phyloP scores from a whole-genome alignment of 139 green algal species.

The Chlamydomonas sphaeroides region DNA sequence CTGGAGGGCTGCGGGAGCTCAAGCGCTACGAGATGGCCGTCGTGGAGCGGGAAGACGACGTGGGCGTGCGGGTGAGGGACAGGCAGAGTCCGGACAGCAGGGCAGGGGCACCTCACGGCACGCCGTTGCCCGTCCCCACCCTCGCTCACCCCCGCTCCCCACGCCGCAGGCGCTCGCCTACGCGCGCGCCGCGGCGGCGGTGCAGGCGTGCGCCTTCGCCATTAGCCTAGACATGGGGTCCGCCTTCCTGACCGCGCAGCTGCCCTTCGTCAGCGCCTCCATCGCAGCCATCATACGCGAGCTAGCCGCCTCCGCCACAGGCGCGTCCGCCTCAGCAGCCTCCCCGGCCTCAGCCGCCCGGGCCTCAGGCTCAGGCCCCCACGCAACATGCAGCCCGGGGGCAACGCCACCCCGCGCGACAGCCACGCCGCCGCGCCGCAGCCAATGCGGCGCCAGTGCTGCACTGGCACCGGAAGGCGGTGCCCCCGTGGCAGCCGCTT shows the following conservation, averaged over 20 bases:
- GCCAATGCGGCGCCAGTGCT: too few species aligned
- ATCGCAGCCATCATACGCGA: not conserved
- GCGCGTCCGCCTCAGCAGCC: too few species aligned
- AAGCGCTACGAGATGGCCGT: constrained; percentile 13
- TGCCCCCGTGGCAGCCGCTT: too few species aligned
- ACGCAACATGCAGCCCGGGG: too few species aligned
- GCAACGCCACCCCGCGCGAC: too few species aligned
- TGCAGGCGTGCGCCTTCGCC: constrained; percentile 32
- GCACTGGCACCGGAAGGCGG: too few species aligned
- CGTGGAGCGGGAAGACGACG: not conserved
- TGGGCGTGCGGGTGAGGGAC: constrained; percentile 9
- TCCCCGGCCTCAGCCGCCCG: too few species aligned
- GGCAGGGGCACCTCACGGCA: not conserved
- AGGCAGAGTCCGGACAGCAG: too few species aligned
- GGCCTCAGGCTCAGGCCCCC: too few species aligned
- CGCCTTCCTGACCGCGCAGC: not conserved
- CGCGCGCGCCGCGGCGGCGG: constrained; percentile 24
- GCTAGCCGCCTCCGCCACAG: not conserved
- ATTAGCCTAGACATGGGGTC: not conserved
- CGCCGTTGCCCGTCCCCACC: not conserved
- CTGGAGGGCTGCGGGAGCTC: constrained; percentile 13
- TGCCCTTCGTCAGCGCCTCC: constrained; percentile 26
- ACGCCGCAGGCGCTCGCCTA: constrained; percentile 17
- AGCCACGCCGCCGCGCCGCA: too few species aligned
- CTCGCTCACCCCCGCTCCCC: too few species aligned